Evolutionary conservation across 2,329 filamentous ascomycete species (phyloP).

Genomic region (Aciculosporium take): DNA sequence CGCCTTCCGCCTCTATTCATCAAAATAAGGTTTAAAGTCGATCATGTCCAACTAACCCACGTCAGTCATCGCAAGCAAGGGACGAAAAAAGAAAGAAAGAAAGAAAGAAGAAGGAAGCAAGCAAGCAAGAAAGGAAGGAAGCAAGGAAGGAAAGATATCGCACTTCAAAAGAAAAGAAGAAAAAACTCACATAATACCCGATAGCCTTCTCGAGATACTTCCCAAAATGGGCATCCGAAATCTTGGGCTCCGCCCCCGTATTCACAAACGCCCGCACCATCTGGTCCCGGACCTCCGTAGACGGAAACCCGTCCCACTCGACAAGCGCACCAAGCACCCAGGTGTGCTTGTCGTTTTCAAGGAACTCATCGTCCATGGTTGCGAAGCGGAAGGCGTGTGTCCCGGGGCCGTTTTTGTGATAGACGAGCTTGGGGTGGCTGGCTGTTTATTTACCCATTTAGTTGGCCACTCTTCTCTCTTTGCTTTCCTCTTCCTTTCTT

Average conservation of each 20-base stretch:
- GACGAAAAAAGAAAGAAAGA: too few relatives aligned
- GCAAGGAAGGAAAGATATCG: background rate
- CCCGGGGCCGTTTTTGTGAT: constrained; percentile 19
- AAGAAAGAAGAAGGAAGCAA: too few relatives aligned
- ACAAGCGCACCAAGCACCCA: constrained; percentile 17
- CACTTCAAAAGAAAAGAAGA: background rate
- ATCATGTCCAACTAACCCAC: too few relatives aligned
- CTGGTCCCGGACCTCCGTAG: constrained; percentile 4
- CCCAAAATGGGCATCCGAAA: constrained; percentile 5
- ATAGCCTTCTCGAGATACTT: constrained; percentile 6
- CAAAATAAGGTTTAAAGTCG: too few relatives aligned
- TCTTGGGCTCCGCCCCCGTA: constrained; percentile 5
- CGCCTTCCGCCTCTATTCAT: too few relatives aligned
- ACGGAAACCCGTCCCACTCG: constrained; percentile 6
- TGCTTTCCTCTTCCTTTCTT: too few relatives aligned
- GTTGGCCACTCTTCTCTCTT: too few relatives aligned
- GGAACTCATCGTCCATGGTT: constrained; percentile 7
- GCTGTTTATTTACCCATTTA: constrained; percentile 5
- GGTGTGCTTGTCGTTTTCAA: constrained; percentile 17
- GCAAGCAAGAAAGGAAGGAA: background rate
- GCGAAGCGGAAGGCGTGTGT: constrained; percentile 21
- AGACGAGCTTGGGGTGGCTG: constrained; percentile 17
- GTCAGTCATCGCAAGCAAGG: too few relatives aligned
- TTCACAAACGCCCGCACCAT: constrained; percentile 5
- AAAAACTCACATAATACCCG: constrained; percentile 1